Conservation (phyloP, 2,329 filamentous ascomycete species). For the Bipolaris zeicola region DNA sequence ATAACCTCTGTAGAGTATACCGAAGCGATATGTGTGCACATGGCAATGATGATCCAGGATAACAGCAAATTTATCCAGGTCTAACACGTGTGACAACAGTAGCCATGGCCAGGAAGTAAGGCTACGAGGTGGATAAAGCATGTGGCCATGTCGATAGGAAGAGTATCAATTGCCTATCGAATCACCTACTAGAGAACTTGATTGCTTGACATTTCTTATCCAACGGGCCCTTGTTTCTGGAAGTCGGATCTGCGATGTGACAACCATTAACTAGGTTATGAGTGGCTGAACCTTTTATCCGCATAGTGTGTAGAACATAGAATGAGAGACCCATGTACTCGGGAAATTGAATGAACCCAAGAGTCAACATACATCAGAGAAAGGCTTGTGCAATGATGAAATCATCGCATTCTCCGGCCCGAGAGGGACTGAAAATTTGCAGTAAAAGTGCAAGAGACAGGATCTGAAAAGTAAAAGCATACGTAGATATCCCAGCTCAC, state of each 20-base stretch:
- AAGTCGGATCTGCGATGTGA: slow-evolving; percentile 22
- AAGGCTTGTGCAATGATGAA: background rate
- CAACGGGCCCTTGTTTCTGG: slow-evolving; percentile 26
- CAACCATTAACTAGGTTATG: slow-evolving; percentile 19
- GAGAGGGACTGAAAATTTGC: background rate
- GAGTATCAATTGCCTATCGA: slow-evolving; percentile 29
- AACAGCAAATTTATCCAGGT: slow-evolving; percentile 21
- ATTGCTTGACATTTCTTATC: slow-evolving; percentile 19
- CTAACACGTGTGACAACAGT: slow-evolving; percentile 37
- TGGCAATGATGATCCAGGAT: slow-evolving; percentile 35
- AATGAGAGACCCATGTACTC: slow-evolving; percentile 30
- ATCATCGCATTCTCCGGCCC: background rate
- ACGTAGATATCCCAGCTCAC: background rate
- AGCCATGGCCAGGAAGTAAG: slow-evolving; percentile 26
- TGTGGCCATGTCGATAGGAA: slow-evolving; percentile 13
- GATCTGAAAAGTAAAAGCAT: background rate
- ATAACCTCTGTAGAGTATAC: slow-evolving; percentile 24
- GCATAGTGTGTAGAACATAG: slow-evolving; percentile 33
- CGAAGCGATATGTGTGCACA: slow-evolving; percentile 32
- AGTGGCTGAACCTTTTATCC: slow-evolving; percentile 39
- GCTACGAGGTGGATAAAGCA: slow-evolving; percentile 12
- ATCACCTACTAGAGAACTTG: slow-evolving; percentile 10
- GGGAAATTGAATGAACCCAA: slow-evolving; percentile 5
- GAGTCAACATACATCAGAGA: background rate
- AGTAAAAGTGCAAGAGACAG: background rate